Base-by-base conservation (phyloP, 768 basidiomycete species). In the Collybia mongolica region DNA sequence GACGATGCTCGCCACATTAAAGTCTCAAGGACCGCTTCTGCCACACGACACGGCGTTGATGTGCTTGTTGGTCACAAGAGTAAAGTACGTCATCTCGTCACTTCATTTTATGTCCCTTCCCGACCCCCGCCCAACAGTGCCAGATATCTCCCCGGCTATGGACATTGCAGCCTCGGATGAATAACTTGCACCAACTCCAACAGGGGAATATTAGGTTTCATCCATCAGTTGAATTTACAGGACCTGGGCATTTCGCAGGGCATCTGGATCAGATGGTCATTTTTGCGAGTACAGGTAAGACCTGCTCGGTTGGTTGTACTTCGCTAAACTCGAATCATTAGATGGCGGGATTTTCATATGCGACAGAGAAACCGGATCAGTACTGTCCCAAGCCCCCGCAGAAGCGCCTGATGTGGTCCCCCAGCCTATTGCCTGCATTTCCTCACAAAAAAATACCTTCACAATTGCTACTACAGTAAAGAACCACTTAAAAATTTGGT, bases 1-100 rank as follows among this genome's bases (percentile, higher is more conserved):
- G 49, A 50, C 7, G 49, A 50, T 44, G 42, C 44, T 15, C 49
- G n/a, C n/a, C 36, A 50, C 14, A 50, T 50, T 7, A 36, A 28
- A 19, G 15, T 43, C 17, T 40, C 42, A 6, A 22, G n/a, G 6
- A 20, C 12, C 6, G 5, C 36, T 22, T 43, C 40, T 35, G 39
- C n/a, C 6, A 19, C 2, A 19, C 48, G 20, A 32, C 5, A 37
- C 23, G 23, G 15, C 19, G 37, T 44, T 36, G 42, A 50, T 24
- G 42, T 50, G 15, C 17, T 50, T 17, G 29, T 50, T 17, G 49
- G 49, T 28, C 42, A 50, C 26, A 41, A 24, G 24, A 44, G 24
- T 37, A 18, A 17, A 2, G 49, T 50, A 44, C 17, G 42, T 15
- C 7, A 29, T 39, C 11, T 49, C n/a, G 2, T 23, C 22, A 5